phyloP scores from a whole-genome alignment of 768 basidiomycete species.

The Chalciporus sphaerocephalus region DNA sequence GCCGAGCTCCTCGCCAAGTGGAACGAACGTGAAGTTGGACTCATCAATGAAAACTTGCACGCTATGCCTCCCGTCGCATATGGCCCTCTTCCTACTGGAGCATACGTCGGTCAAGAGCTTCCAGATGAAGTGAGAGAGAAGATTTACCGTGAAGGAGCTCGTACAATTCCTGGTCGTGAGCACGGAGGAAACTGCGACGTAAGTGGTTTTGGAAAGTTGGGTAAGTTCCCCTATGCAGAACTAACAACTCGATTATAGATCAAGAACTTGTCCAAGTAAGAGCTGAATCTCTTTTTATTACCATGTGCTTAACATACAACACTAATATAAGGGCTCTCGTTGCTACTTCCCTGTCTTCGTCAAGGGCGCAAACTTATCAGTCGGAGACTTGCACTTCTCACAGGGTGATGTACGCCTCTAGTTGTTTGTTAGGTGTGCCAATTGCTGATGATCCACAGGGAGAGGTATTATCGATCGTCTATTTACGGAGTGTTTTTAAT shows the following conservation, averaged over 20 bases:
- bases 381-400: conserved; percentile 77
- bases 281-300: not conserved
- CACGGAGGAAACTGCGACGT: conserved; percentile 78
- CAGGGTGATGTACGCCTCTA: conserved; percentile 57
- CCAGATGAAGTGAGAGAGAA: conserved; percentile 42
- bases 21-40: conserved; percentile 65
- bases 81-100: conserved; percentile 53
- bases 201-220: conserved; percentile 13
- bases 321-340: conserved; percentile 49
- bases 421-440: not conserved
- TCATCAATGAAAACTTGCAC: conserved; percentile 51
- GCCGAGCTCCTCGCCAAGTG: conserved; percentile 67
- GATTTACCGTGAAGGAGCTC: conserved; percentile 62
- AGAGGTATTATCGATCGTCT: conserved; percentile 38
- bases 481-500: not conserved
- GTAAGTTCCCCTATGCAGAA: not conserved
- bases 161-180: conserved; percentile 74
- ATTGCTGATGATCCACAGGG: conserved; percentile 37
- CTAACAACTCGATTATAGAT: conserved; percentile 42
- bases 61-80: conserved; percentile 64
- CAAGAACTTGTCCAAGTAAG: conserved; percentile 64
- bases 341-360: conserved; percentile 78
- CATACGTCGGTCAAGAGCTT: conserved; percentile 69
- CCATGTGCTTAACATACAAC: not conserved
- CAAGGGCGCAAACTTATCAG: conserved; percentile 69